Evolutionary conservation across 257 asterid species (phyloP).

Genomic region (Forsythia suspensa): DNA sequence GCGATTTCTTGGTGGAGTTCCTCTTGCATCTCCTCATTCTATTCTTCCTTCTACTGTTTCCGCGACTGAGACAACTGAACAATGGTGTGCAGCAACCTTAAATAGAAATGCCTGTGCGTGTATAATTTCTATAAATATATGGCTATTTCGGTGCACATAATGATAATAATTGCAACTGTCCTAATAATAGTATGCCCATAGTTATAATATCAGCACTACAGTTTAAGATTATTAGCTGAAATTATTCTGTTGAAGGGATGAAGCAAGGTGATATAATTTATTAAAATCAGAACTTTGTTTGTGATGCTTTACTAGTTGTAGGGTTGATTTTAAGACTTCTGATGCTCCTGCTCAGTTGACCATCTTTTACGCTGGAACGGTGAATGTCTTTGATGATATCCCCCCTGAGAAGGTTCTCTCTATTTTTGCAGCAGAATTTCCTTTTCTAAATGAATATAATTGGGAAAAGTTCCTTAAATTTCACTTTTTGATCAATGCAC

Average conservation of each 20-base stretch:
- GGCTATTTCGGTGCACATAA: not conserved
- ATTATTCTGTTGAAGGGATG: not conserved
- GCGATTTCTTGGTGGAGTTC: constrained; percentile 48
- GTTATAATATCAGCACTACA: not conserved
- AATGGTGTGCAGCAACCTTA: constrained; percentile 40
- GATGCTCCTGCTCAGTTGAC: constrained; percentile 60
- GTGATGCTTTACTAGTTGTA: constrained; percentile 21
- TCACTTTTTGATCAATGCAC: not conserved
- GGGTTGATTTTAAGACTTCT: constrained; percentile 46
- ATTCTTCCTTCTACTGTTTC: constrained; percentile 33
- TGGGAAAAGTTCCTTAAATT: not conserved
- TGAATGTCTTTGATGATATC: constrained; percentile 65
- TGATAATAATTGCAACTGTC: not conserved
- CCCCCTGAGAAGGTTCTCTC: constrained; percentile 71
- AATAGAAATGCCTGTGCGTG: not conserved
- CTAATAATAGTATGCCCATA: not conserved
- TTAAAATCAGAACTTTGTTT: not conserved
- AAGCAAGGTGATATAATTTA: not conserved
- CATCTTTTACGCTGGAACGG: constrained; percentile 74
- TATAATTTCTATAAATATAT: not conserved
- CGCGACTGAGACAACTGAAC: constrained; percentile 45
- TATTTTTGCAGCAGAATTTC: not conserved
- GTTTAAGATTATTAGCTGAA: not conserved
- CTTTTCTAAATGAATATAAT: not conserved
- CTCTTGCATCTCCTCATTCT: constrained; percentile 22